phyloP scores from a whole-genome alignment of 495 filamentous ascomycete genomes.

The Talaromyces stipitatus region DNA sequence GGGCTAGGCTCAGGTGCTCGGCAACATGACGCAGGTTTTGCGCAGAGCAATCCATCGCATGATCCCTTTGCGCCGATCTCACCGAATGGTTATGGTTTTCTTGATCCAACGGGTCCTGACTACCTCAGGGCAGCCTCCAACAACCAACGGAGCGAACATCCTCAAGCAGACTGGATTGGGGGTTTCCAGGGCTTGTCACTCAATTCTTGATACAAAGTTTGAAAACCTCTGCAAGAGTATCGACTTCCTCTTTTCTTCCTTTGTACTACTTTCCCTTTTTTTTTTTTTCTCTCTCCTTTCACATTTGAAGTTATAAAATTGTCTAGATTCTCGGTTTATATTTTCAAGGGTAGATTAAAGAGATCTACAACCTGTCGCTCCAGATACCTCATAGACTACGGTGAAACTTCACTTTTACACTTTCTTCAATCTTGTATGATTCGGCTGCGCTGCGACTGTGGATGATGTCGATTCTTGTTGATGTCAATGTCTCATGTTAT shows the following conservation, averaged over 20 bases:
- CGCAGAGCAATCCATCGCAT: constrained; percentile 6
- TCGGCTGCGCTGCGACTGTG: neutral
- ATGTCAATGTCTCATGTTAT: neutral
- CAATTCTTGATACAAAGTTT: constrained; percentile 29
- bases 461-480: neutral
- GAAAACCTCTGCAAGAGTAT: neutral
- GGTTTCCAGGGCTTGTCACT: constrained; percentile 47
- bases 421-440: constrained; percentile 3
- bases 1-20: constrained; percentile 24
- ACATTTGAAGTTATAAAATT: neutral
- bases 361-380: constrained; percentile 21
- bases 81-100: constrained; percentile 19
- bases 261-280: neutral
- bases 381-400: constrained; percentile 26
- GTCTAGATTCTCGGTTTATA: constrained; percentile 8
- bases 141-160: constrained; percentile 27
- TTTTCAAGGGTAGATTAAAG: constrained; percentile 14
- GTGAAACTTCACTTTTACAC: constrained; percentile 13
- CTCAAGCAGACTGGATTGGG: constrained; percentile 35
- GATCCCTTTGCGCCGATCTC: constrained; percentile 33
- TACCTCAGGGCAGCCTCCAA: constrained; percentile 19
- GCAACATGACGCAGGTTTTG: constrained; percentile 21
- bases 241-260: constrained; percentile 1
- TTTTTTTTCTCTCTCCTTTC: constrained; percentile 1
- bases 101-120: constrained; percentile 30